Percentiles rank a stretch among this genome's conserved stretches.
These are phyloP conservation scores for Verticillium zaregamsianum DNA, from an alignment of 2,329 filamentous ascomycete species.

Conservation along the genomic window DNA sequence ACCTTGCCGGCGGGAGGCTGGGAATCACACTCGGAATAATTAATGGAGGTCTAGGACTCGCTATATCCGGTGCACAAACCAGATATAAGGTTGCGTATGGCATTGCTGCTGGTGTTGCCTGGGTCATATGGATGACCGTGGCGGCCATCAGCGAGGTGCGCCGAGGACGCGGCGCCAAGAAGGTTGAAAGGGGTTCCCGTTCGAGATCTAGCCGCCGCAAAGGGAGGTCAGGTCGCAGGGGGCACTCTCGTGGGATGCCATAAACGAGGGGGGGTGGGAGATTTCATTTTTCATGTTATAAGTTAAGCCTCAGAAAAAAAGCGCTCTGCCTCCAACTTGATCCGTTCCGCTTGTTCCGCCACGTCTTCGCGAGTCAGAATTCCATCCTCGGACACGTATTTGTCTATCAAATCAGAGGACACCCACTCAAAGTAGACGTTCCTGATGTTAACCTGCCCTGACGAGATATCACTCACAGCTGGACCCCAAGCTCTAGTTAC, in stretches of 20 bases:
- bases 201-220: conserved; percentile 18
- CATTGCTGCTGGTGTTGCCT: conserved; percentile 31
- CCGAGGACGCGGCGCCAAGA: conserved; percentile 8
- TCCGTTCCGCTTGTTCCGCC: conserved; percentile 27
- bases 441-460: conserved; percentile 28
- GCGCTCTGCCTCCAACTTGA: conserved; percentile 29
- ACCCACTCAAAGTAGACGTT: conserved; percentile 62
- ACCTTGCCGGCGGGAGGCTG: conserved; percentile 38
- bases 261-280: neutral
- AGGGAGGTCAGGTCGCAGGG: neutral
- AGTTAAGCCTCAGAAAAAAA: conserved; percentile 38
- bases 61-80: conserved; percentile 24
- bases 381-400: conserved; percentile 52
- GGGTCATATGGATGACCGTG: conserved; percentile 30
- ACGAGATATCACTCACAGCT: conserved; percentile 7
- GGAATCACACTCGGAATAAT: conserved; percentile 36
- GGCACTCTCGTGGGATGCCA: neutral
- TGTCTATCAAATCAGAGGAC: conserved; percentile 42
- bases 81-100: conserved; percentile 29
- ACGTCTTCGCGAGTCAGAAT: conserved; percentile 35
- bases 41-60: conserved; percentile 39
- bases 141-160: conserved; percentile 26
- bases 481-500: conserved; percentile 42
- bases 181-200: neutral
- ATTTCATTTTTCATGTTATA: too few relatives aligned